phyloP scores from a whole-genome alignment of 139 green algal genomes.

The Tetraselmis striata region DNA sequence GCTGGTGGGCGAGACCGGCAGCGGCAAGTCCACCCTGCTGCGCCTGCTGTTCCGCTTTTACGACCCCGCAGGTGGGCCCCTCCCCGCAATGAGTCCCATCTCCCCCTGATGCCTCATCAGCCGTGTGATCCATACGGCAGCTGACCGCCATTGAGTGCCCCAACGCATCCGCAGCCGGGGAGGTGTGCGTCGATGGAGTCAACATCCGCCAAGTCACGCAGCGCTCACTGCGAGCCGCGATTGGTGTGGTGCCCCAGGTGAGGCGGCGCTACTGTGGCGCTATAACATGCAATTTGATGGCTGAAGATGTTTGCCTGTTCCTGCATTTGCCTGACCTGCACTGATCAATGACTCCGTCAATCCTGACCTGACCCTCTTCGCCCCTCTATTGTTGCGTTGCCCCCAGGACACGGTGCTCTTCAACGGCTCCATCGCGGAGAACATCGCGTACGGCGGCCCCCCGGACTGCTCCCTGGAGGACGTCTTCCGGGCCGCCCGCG shows the following conservation, averaged over 20 bases:
- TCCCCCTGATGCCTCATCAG: no score
- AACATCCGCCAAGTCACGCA: not conserved
- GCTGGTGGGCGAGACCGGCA: constrained; percentile 43
- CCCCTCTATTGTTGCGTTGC: no score
- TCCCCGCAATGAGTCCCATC: no score
- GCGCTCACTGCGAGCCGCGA: not conserved
- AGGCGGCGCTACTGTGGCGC: no score
- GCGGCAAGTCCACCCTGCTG: constrained; percentile 47
- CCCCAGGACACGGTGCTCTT: constrained; percentile 15
- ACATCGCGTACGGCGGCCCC: constrained; percentile 11
- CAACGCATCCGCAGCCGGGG: not conserved
- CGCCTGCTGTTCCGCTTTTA: constrained; percentile 29
- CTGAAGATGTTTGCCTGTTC: no score
- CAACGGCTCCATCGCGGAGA: constrained; percentile 12
- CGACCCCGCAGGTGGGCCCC: constrained; percentile 18
- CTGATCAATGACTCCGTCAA: no score
- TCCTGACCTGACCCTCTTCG: no score
- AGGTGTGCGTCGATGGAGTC: not conserved
- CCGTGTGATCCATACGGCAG: no score
- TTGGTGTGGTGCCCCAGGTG: not conserved
- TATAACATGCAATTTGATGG: no score
- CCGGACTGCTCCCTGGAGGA: not conserved
- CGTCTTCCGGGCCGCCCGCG: constrained; percentile 15
- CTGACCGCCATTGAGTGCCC: no score
- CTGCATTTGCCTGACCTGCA: no score